Percentiles rank a stretch among this genome's conserved stretches.
Evolutionary conservation across 1,139 yeast genomes (phyloP).

Genomic region (Hansenula sp.): DNA sequence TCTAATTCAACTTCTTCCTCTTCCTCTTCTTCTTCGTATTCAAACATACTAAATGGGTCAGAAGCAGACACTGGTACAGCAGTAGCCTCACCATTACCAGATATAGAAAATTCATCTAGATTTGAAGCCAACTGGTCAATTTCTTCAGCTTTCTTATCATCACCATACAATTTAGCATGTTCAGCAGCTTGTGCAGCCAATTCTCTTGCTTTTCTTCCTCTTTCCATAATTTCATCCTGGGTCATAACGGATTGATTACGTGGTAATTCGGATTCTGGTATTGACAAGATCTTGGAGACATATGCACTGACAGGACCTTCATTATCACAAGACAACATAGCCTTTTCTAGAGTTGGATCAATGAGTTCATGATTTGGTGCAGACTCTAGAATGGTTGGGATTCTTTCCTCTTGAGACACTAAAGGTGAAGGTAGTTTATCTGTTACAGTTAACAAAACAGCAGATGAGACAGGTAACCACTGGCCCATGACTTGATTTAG

Average conservation of each 20-base stretch:
- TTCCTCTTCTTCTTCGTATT: conserved; percentile 33
- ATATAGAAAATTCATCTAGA: conserved; percentile 8
- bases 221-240: conserved; percentile 60
- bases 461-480: conserved; percentile 91
- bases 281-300: conserved; percentile 83
- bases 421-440: conserved; percentile 83
- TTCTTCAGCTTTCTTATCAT: conserved; percentile 11
- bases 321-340: conserved; percentile 64
- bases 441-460: conserved; percentile 78
- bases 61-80: conserved; percentile 20
- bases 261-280: conserved; percentile 80
- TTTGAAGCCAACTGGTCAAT: conserved; percentile 12
- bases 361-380: conserved; percentile 50
- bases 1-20: conserved; percentile 43
- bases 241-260: conserved; percentile 40
- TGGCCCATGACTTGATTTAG: conserved; percentile 76
- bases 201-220: conserved; percentile 66
- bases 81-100: conserved; percentile 9
- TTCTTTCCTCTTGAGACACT: conserved; percentile 66
- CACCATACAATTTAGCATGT: conserved; percentile 40
- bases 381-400: conserved; percentile 59
- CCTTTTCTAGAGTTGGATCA: conserved; percentile 42
- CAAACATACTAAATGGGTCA: conserved; percentile 26
- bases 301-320: conserved; percentile 70
- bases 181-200: conserved; percentile 68